Evolutionary conservation across 176 grass and related monocot genomes (phyloP).

Genomic region (Zea luxurians): DNA sequence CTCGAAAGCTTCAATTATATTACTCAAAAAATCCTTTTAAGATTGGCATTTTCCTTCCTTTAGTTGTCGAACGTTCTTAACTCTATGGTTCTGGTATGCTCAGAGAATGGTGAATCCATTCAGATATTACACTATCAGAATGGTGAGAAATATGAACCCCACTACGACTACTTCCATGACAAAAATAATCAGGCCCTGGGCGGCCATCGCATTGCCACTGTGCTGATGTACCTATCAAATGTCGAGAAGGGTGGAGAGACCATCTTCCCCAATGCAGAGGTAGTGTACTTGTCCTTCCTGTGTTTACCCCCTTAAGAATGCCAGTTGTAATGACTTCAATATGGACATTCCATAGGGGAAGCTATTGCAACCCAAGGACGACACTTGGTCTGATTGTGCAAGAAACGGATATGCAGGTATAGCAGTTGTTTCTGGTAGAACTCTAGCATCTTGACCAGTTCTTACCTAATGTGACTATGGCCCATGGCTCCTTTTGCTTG

Average conservation of each 20-base stretch:
- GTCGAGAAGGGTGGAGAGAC: constrained; percentile 88
- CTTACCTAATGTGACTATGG: not conserved
- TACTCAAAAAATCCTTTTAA: constrained; percentile 3
- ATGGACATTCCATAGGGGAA: constrained; percentile 61
- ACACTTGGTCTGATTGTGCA: constrained; percentile 78
- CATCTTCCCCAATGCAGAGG: constrained; percentile 81
- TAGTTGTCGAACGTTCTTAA: constrained; percentile 23
- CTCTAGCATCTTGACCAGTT: not conserved
- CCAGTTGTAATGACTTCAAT: constrained; percentile 25
- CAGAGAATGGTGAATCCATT: constrained; percentile 81
- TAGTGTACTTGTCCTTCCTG: constrained; percentile 34
- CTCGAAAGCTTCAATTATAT: not conserved
- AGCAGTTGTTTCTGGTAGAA: not conserved
- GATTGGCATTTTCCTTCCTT: constrained; percentile 8
- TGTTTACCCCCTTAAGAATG: constrained; percentile 5
- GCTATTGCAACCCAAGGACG: constrained; percentile 66
- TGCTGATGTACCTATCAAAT: constrained; percentile 87
- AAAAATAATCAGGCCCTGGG: constrained; percentile 81
- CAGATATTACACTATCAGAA: constrained; percentile 85
- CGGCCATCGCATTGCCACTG: constrained; percentile 80
- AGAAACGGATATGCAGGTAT: constrained; percentile 91
- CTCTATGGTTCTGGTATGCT: constrained; percentile 23
- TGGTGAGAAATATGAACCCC: constrained; percentile 87
- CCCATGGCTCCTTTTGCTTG: not conserved
- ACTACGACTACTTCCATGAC: constrained; percentile 89